phyloP scores from a whole-genome alignment of 1,284 basidiomycete genomes.

The Ceratobasidium sp. region DNA sequence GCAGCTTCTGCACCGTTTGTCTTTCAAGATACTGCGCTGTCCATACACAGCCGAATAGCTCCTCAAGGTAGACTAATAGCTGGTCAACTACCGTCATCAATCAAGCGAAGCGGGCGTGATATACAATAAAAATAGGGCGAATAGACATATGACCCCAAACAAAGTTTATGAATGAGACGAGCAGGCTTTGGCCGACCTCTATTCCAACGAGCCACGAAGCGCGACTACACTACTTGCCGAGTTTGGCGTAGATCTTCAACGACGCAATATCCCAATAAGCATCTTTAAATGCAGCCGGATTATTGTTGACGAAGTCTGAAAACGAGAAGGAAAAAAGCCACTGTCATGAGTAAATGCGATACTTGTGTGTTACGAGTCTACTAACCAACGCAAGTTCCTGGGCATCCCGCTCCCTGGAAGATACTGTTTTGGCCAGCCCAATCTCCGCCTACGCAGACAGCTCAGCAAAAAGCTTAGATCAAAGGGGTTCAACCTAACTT shows the following conservation, averaged over 20 bases:
- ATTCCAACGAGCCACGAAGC: neutral
- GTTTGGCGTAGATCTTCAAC: conserved; percentile 57
- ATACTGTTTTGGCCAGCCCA: conserved; percentile 65
- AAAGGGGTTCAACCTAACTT: conserved; percentile 51
- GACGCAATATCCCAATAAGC: conserved; percentile 76
- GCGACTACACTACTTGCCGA: too few species aligned
- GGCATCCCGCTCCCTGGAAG: conserved; percentile 65
- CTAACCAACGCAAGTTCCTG: conserved; percentile 66
- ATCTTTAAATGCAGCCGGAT: conserved; percentile 72
- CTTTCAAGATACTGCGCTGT: too few species aligned
- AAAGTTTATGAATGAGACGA: too few species aligned
- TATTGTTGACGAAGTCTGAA: conserved; percentile 71
- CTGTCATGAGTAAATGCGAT: neutral
- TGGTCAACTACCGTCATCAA: too few species aligned
- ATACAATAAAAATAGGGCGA: too few species aligned
- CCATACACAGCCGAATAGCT: too few species aligned
- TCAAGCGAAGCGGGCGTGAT: too few species aligned
- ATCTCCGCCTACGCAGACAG: conserved; percentile 63
- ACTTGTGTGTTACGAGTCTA: neutral
- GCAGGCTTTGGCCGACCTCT: too few species aligned
- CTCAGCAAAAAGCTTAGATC: neutral
- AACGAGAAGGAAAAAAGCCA: neutral
- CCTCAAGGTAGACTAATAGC: too few species aligned
- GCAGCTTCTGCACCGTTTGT: too few species aligned
- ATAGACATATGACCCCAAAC: neutral